Conservation (phyloP, 768 basidiomycete genomes). For the Boletellus ananiceps region DNA sequence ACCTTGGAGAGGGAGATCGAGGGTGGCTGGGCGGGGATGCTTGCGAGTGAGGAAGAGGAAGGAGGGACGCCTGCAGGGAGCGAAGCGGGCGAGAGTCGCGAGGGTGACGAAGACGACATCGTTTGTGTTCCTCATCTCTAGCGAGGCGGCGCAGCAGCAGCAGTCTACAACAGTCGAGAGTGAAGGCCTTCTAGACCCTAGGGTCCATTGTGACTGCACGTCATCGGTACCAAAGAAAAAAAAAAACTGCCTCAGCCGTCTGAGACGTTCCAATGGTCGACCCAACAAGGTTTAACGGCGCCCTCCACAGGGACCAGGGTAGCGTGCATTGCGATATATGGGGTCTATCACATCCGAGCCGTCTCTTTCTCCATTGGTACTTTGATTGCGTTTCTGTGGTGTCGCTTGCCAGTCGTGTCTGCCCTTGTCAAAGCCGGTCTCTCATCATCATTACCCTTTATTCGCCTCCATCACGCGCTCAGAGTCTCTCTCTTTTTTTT, state of each 20-base stretch:
- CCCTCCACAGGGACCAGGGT: constrained; percentile 11
- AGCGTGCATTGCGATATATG: constrained; percentile 11
- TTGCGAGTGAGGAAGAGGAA: constrained; percentile 52
- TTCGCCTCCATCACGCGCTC: background rate
- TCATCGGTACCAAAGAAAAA: background rate
- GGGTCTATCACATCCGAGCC: background rate
- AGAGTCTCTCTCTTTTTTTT: background rate
- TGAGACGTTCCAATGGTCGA: too few species aligned
- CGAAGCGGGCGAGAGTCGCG: constrained; percentile 12
- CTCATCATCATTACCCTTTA: too few species aligned
- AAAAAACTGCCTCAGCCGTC: too few species aligned
- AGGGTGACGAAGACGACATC: constrained; percentile 28
- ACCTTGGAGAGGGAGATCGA: constrained; percentile 41
- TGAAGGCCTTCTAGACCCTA: constrained; percentile 3
- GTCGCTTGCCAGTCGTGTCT: too few species aligned
- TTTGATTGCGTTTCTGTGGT: background rate
- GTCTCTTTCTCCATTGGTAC: background rate
- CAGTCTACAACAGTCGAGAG: too few species aligned
- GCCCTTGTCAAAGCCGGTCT: too few species aligned
- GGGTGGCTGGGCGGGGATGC: constrained; percentile 65
- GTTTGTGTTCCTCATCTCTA: constrained; percentile 27
- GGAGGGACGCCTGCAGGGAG: constrained; percentile 22
- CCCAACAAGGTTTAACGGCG: too few species aligned
- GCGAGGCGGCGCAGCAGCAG: background rate
- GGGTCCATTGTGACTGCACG: constrained; percentile 6